These are phyloP conservation scores for Cryptococcus floricola DNA, from an alignment of 1,284 basidiomycete genomes.

Conservation along the genomic window DNA sequence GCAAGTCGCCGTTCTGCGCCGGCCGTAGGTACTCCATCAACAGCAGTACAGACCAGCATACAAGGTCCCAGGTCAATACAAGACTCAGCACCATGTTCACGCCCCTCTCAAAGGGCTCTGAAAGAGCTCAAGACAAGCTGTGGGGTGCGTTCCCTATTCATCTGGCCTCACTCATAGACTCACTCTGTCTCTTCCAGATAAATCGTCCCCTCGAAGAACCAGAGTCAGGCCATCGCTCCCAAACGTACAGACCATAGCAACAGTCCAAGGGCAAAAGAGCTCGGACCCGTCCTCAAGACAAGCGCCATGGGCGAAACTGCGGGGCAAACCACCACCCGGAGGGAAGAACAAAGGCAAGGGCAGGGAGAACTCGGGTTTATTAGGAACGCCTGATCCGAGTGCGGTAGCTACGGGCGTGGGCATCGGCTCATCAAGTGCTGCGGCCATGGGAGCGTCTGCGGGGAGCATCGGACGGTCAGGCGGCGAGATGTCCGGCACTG, in stretches of 20 bases:
- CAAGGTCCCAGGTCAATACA: too few species aligned
- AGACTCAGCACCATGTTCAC: slow-evolving; percentile 38
- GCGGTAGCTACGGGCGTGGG: too few species aligned
- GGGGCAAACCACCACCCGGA: too few species aligned
- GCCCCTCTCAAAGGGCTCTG: slow-evolving; percentile 47
- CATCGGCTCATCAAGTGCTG: too few species aligned
- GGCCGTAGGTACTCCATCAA: too few species aligned
- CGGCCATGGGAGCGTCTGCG: too few species aligned
- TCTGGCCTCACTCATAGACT: not conserved
- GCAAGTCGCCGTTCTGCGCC: too few species aligned
- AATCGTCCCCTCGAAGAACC: slow-evolving; percentile 27
- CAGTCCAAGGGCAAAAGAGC: too few species aligned
- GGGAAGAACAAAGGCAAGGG: too few species aligned
- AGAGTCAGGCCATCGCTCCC: slow-evolving; percentile 17
- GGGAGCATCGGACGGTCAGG: not conserved
- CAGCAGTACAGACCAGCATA: too few species aligned
- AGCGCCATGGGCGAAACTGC: not conserved
- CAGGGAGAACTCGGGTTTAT: too few species aligned
- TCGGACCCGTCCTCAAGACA: not conserved
- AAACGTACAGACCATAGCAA: not conserved
- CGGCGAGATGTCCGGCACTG: not conserved
- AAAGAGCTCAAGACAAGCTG: slow-evolving; percentile 44
- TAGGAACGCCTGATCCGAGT: too few species aligned
- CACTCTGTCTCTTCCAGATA: slow-evolving; percentile 17
- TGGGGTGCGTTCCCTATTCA: slow-evolving; percentile 37